phyloP scores from a whole-genome alignment of 2,329 filamentous ascomycete genomes.

The Colletotrichum chrysophilum region DNA sequence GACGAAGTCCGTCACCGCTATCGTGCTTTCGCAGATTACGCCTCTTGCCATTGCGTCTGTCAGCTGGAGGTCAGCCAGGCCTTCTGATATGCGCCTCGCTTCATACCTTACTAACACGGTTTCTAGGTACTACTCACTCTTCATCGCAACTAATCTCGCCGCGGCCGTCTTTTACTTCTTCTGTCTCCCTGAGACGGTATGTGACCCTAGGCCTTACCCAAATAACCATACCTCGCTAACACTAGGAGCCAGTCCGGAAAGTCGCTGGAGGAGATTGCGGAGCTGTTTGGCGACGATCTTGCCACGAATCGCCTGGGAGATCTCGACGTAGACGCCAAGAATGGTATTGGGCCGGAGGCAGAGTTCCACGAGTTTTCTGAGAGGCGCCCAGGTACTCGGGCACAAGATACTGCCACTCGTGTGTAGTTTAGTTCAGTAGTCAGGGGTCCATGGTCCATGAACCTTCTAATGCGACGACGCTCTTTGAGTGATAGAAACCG shows the following conservation, averaged over 20 bases:
- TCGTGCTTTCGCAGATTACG: conserved; percentile 35
- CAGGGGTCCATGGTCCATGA: background rate
- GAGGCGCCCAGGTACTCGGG: background rate
- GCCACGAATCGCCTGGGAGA: background rate
- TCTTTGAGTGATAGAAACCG: background rate
- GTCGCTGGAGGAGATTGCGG: conserved; percentile 29
- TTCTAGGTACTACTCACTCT: conserved; percentile 35
- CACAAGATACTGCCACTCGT: background rate
- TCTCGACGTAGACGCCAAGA: conserved; percentile 8
- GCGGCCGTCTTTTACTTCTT: conserved; percentile 39
- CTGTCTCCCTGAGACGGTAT: conserved; percentile 22
- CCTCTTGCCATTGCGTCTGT: conserved; percentile 38
- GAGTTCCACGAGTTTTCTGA: conserved; percentile 1
- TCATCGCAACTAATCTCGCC: conserved; percentile 34
- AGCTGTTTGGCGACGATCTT: conserved; percentile 28
- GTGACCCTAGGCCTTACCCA: background rate
- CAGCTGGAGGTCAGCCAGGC: conserved; percentile 33
- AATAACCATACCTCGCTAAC: background rate
- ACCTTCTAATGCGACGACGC: accelerated
- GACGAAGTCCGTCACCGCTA: conserved; percentile 30
- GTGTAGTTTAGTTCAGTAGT: background rate
- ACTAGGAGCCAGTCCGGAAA: conserved; percentile 5
- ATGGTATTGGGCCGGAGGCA: background rate
- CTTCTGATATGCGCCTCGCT: background rate
- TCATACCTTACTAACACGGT: accelerated